These are phyloP conservation scores for Glaciozyma martinii DNA, from an alignment of 768 basidiomycete genomes.

Conservation along the genomic window DNA sequence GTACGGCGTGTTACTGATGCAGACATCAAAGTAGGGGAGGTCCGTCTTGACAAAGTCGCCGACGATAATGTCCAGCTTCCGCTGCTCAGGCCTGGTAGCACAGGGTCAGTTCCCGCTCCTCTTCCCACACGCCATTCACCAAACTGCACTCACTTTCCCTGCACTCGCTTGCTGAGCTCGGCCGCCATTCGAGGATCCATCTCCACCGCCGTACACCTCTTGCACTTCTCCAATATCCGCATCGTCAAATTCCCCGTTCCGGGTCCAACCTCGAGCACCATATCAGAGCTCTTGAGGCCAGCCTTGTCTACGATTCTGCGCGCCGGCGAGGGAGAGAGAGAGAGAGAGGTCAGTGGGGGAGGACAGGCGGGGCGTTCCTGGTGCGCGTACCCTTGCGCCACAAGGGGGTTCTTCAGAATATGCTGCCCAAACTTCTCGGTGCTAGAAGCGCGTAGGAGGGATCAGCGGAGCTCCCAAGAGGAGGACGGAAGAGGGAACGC, in stretches of 20 bases:
- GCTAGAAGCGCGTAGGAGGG: slow-evolving; percentile 6
- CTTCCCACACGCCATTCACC: neutral
- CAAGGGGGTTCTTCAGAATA: slow-evolving; percentile 78
- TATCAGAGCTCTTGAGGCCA: slow-evolving; percentile 83
- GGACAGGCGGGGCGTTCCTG: neutral
- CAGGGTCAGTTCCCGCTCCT: neutral
- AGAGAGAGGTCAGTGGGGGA: neutral
- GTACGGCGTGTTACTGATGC: slow-evolving; percentile 98
- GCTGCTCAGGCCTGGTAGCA: slow-evolving; percentile 70
- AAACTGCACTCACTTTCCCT: slow-evolving; percentile 76
- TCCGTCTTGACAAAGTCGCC: slow-evolving; percentile 99
- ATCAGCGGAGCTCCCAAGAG: neutral
- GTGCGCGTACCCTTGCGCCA: neutral
- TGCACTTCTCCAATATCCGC: slow-evolving; percentile 82
- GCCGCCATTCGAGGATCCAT: slow-evolving; percentile 99
- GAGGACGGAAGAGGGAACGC: neutral
- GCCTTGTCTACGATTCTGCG: slow-evolving; percentile 63
- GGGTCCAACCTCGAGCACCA: slow-evolving; percentile 93
- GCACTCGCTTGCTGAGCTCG: slow-evolving; percentile 89
- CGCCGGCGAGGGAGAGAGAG: slow-evolving; percentile 61
- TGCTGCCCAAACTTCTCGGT: slow-evolving; percentile 77
- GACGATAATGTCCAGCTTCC: slow-evolving; percentile 86
- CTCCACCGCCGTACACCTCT: slow-evolving; percentile 87
- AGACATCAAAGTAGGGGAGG: slow-evolving; percentile 95
- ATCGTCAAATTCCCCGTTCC: slow-evolving; percentile 96